Evolutionary conservation across 2,329 filamentous ascomycete genomes (phyloP), one percentile per base, ranked within the genome.

Genomic region (Dendrostoma leiphaemia): DNA sequence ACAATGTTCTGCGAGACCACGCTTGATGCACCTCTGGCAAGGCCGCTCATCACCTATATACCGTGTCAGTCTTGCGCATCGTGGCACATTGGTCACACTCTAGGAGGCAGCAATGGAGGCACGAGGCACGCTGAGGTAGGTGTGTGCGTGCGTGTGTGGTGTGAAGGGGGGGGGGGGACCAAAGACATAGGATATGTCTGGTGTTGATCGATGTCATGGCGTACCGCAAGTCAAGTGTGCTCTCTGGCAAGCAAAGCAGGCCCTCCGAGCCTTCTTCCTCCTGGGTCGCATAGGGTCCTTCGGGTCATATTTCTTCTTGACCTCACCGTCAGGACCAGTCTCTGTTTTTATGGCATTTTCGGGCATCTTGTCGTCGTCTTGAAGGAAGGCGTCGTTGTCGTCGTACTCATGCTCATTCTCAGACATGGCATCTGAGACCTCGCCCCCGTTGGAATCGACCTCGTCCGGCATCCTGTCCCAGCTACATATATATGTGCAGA

Each of bases 141-240:
- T 40, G 5, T 40, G 19, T 41, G 21, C 3, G 12, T 3, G 10
- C 13, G 21, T 44, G 45, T 44, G 40, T 51, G 41, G 54, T 19
- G 8, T 23, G 26, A 23, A 6, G 19, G 26, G 5, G 38, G 23
- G 17, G 21, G 45, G 2, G 34, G 43, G 48, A 12, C 15, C 17
- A n/a, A 41, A 57, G 53, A 51, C 45, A 56, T 46, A 51, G 58
- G 48, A 37, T 23, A 54, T 53, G 54, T 32, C 13, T 48, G 44
- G 32, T 53, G 58, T 57, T 38, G 53, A 58, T 58, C 51, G 34
- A 61, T 62, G 38, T 45, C 46, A 29, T 29, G 60, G 85, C 92
- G 82, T 89, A 97, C 94, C 93, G 78, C 94, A 99, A 61, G 94
- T 99, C 69, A 99, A 78, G 81, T 99, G 94, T 60, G 94, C 94